Base-by-base conservation (phyloP, 805 yeast genomes). In the Suhomyces pyralidae region DNA sequence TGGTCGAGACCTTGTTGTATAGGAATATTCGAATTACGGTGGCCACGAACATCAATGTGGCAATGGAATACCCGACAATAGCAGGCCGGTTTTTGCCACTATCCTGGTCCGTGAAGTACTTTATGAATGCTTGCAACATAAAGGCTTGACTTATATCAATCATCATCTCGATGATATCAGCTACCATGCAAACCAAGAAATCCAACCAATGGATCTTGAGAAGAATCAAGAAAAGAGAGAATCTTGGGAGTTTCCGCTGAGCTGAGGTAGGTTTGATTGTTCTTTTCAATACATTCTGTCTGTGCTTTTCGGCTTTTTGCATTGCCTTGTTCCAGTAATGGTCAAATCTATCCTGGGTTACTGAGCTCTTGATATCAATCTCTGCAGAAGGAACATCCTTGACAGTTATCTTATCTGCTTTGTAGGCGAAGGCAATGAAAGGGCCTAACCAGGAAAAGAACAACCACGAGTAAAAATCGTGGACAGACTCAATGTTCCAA, bases 391-490 rank as follows among this genome's bases (percentile, higher is more conserved):
- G 58, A 45, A 62, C 52, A 48, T 62, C 62, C 1, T 55, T 28
- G 15, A 60, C 57, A 7, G 52, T 55, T 7, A 68, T 63, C 19
- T 58, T 58, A 28, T 55, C 56, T 5, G 64, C 60, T n/a, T 55
- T 48, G 51, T 63, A 60, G 42, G 67, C 63, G n/a, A 57, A 52
- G 12, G 59, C 50, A 47, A 70, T 63, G 15, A 60, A 53, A 7
- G 63, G 62, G 40, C 62, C 59, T 24, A 68, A 51, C 64, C 65
- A 64, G n/a, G 48, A 40, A 49, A 61, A 58, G 4, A 60, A 45
- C 49, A 61, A 50, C n/a, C 55, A 50, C 20, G 56, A 46, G 38
- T 57, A 52, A 32, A 62, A 45, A 51, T 57, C 55, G 30, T 54
- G 52, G 15, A 56, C 56, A 5, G 67, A 43, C 5, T 10, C 36